These are phyloP conservation scores for Platanus orientalis DNA, from an alignment of 164 flowering plant genomes.

Conservation along the genomic window DNA sequence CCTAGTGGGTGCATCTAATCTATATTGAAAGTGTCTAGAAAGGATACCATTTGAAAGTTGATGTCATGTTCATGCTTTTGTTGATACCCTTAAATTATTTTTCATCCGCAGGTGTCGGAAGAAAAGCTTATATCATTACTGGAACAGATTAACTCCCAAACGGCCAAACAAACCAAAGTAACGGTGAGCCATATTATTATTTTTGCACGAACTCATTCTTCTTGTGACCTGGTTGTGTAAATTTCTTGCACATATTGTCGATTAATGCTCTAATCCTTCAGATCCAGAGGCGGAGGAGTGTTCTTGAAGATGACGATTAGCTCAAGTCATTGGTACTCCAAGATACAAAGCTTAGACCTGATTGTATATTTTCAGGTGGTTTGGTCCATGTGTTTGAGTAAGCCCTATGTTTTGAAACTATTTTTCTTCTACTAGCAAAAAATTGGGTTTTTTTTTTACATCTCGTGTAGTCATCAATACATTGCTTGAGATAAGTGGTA, in stretches of 20 bases:
- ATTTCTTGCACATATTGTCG: neutral
- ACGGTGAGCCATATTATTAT: slow-evolving; percentile 50
- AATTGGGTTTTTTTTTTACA: neutral
- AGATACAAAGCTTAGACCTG: neutral
- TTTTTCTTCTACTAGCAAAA: neutral
- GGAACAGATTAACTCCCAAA: slow-evolving; percentile 91
- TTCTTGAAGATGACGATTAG: slow-evolving; percentile 90
- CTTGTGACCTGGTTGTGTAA: neutral
- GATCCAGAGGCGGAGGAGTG: slow-evolving; percentile 97
- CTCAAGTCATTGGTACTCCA: neutral
- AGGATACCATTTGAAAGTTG: neutral
- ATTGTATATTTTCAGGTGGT: neutral
- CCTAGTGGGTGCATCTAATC: neutral
- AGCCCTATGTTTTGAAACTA: neutral
- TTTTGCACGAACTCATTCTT: neutral
- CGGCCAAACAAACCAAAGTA: slow-evolving; percentile 89
- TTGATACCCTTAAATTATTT: neutral
- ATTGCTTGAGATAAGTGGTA: no score
- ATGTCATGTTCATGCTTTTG: neutral
- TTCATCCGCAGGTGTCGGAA: slow-evolving; percentile 70
- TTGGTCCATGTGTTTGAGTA: neutral
- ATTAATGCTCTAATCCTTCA: slow-evolving; percentile 20
- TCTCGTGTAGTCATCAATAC: no score
- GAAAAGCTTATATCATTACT: slow-evolving; percentile 83
- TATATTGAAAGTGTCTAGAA: neutral